Evolutionary conservation across 2,329 filamentous ascomycete species (phyloP).

Genomic region (Aspergillus bombycis): DNA sequence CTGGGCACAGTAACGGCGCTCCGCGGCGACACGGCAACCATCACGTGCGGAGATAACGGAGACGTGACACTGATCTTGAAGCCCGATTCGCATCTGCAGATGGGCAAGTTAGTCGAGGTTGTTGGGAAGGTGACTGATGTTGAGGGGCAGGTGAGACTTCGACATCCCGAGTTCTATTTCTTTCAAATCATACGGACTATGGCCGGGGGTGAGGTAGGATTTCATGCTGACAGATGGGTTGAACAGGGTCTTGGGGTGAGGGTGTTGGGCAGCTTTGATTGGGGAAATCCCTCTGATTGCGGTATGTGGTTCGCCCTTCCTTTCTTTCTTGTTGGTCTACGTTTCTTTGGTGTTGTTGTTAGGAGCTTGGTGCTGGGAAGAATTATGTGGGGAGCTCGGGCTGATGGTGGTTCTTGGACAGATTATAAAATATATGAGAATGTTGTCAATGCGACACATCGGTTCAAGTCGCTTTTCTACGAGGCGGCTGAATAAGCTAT

Average conservation of each 20-base stretch:
- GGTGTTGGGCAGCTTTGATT: conserved; percentile 47
- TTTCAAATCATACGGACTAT: not conserved
- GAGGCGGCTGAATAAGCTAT: conserved; percentile 36
- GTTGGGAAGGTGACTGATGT: conserved; percentile 50
- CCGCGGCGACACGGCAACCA: conserved; percentile 75
- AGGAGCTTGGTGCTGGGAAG: not conserved
- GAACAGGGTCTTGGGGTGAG: conserved; percentile 43
- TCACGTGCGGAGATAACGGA: conserved; percentile 73
- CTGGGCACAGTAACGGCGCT: conserved; percentile 84
- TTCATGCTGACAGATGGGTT: conserved; percentile 8
- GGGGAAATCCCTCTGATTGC: conserved; percentile 44
- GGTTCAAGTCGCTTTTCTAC: conserved; percentile 80
- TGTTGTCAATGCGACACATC: conserved; percentile 84
- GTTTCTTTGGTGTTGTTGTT: not conserved
- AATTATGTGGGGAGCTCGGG: not conserved
- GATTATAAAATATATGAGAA: conserved; percentile 76
- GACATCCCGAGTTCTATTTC: no score
- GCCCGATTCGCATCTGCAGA: conserved; percentile 52
- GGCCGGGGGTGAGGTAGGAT: not conserved
- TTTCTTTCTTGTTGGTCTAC: not conserved
- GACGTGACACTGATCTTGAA: conserved; percentile 75
- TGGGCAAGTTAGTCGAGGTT: conserved; percentile 50
- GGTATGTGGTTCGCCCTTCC: conserved; percentile 36
- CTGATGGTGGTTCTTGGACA: conserved; percentile 37
- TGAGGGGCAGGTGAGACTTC: conserved; percentile 41